Percentiles rank a stretch among this genome's conserved stretches.
Conservation (phyloP, 305 asterid genomes). For the Caryopteris hybrid region DNA sequence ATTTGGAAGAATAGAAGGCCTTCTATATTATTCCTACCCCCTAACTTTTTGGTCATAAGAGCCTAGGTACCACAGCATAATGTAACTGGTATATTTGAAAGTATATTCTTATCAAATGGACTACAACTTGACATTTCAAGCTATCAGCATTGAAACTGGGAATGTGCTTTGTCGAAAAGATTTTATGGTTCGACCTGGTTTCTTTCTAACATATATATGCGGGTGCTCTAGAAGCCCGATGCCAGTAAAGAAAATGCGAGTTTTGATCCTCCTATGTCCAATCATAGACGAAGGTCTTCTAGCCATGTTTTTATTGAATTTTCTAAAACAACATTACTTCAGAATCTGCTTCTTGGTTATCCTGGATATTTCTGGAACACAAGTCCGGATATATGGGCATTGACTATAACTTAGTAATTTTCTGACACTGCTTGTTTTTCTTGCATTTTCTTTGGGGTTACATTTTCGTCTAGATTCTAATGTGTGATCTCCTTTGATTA, state of each 20-base stretch:
- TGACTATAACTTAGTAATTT: background rate
- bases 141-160: background rate
- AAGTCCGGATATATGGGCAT: background rate
- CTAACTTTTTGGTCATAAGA: background rate
- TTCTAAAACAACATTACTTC: background rate
- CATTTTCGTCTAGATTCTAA: conserved; percentile 1
- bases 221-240: no score
- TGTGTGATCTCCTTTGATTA: conserved; percentile 19
- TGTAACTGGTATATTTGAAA: background rate
- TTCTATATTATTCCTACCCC: background rate
- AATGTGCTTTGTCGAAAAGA: background rate
- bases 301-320: background rate
- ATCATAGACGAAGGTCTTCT: no score
- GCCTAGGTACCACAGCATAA: no score
- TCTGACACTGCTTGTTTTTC: background rate
- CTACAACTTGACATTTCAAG: background rate
- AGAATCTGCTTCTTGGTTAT: background rate
- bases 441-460: background rate
- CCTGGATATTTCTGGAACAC: background rate
- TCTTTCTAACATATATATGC: no score
- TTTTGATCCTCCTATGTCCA: no score
- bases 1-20: background rate
- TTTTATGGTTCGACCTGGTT: background rate
- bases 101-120: background rate
- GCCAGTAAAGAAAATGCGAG: no score